phyloP scores from a whole-genome alignment of 2,329 filamentous ascomycete species.

The Cordyceps cateniannulata region DNA sequence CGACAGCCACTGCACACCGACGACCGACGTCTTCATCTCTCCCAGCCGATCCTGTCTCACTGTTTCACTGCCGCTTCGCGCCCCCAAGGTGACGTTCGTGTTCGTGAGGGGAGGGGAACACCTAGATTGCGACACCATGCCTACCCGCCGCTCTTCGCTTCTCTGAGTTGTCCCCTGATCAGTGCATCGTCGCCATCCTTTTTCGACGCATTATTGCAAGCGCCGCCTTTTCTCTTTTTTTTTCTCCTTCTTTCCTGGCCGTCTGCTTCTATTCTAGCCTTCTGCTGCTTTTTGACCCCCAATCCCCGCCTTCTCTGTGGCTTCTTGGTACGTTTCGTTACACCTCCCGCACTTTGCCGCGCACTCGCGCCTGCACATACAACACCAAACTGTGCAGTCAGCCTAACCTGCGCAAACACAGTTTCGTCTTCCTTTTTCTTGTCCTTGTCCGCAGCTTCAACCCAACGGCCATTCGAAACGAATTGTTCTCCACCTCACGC shows the following conservation, averaged over 20 bases:
- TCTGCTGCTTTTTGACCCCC: neutral
- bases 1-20: neutral
- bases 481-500: neutral
- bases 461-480: neutral
- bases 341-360: neutral
- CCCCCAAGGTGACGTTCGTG: neutral
- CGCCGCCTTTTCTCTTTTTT: neutral
- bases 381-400: neutral
- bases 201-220: neutral
- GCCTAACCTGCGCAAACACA: neutral
- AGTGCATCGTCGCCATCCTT: neutral
- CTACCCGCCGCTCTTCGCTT: neutral
- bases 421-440: neutral
- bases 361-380: constrained; percentile 10
- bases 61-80: neutral
- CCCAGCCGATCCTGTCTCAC: too few species aligned
- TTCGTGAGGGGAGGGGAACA: constrained; percentile 11
- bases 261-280: neutral
- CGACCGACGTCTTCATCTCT: neutral
- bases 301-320: constrained; percentile 1
- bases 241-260: neutral
- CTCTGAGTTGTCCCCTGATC: neutral
- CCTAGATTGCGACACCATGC: constrained; percentile 5
- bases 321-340: constrained; percentile 2
- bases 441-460: neutral